Evolutionary conservation across 148 eudicot genomes (phyloP), one percentile per base, ranked within the genome.

Genomic region (Chenopodium formosanum): DNA sequence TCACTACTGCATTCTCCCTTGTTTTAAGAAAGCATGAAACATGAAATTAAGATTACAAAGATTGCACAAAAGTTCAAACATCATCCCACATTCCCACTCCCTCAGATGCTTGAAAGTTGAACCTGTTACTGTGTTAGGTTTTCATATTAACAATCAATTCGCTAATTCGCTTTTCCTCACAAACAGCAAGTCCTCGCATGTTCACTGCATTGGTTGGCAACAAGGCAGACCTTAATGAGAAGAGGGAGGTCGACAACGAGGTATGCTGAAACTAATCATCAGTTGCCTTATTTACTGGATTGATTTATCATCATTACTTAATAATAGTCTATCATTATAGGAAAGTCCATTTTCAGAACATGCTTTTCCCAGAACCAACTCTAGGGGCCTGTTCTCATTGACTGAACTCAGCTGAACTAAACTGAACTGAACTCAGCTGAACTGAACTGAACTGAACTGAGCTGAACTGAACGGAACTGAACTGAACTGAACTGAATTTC

Each of bases 201-300:
- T 81, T 85, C 77, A 84, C 75, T 9, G 88, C 83, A 52, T 81
- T 90, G 74, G 91, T 86, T 53, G 92, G 85, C 32, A 88, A 90
- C 82, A 90, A 88, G 78, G 89, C 87, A 62, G 91, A 90, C 79
- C 84, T 90, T 74, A 82, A 75, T 72, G 82, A 84, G 48, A 79
- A 79, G 70, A 88, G 91, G 80, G 66, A 82, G 70, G 92, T 90
- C n/a, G 77, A 85, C 25, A 46, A 47, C 68, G 90, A 90, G 92
- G 92, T 90, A 86, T 64, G 1, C 70, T 34, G n/a, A 44, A 46
- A 7, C 13, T 68, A 40, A 40, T 40, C 44, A 40, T 40, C 44
- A 40, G 44, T 40, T 40, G 44, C 44, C 44, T 40, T 40, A 40
- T 40, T 6, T 40, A 40, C 44, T 40, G 44, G 44, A 56, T 56